Evolutionary conservation across 768 basidiomycete species (phyloP).

Genomic region (Lactifluus volemus): DNA sequence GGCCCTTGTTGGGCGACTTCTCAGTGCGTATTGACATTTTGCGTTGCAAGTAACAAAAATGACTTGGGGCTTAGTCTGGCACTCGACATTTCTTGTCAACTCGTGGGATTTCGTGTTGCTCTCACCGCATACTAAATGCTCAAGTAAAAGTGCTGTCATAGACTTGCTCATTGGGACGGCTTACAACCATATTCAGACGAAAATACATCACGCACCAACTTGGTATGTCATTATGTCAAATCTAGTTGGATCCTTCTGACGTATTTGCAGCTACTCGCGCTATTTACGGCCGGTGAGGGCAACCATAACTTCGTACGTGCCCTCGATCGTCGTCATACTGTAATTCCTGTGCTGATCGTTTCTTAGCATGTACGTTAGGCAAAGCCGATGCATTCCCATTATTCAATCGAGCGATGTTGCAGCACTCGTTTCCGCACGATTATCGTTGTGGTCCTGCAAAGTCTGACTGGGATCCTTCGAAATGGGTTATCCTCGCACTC

Average conservation of each 20-base stretch:
- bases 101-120: conserved; percentile 36
- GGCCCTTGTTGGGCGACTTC: conserved; percentile 52
- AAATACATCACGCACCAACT: conserved; percentile 64
- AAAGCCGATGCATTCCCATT: background rate
- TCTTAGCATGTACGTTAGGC: conserved; percentile 38
- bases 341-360: background rate
- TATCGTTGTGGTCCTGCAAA: conserved; percentile 57
- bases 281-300: conserved; percentile 69
- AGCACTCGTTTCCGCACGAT: conserved; percentile 76
- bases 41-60: background rate
- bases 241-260: background rate
- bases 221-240: conserved; percentile 35
- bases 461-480: conserved; percentile 72
- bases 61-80: conserved; percentile 45
- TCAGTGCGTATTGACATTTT: conserved; percentile 34
- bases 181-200: conserved; percentile 76
- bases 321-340: background rate
- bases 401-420: background rate
- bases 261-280: conserved; percentile 44
- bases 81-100: conserved; percentile 63
- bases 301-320: conserved; percentile 64
- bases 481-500: conserved; percentile 61
- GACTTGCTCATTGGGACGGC: conserved; percentile 75
- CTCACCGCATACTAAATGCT: background rate
- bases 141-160: conserved; percentile 25